phyloP scores from a whole-genome alignment of 371 early-diverging fungal species.

The Saksenaea vasiformis region DNA sequence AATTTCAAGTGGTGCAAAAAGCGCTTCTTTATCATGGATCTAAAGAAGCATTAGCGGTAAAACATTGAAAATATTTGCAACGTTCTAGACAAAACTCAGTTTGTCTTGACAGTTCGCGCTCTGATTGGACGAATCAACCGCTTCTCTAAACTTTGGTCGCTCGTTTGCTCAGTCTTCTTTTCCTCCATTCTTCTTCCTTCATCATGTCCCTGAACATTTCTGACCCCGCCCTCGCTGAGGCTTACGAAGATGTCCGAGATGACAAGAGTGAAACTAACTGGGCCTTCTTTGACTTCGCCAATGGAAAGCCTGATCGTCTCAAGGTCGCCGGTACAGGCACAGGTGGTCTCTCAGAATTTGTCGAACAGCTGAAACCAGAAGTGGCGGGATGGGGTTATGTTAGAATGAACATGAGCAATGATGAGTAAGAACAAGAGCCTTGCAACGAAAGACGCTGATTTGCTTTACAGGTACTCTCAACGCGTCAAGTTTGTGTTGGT shows the following conservation, averaged over 20 bases:
- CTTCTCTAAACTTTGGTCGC: neutral
- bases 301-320: constrained; percentile 50
- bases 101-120: neutral
- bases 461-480: constrained; percentile 41
- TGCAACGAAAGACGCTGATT: neutral
- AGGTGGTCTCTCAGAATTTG: constrained; percentile 75
- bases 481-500: constrained; percentile 74
- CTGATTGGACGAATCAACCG: neutral
- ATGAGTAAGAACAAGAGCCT: constrained; percentile 62
- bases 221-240: constrained; percentile 57
- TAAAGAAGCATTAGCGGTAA: too few species aligned
- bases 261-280: constrained; percentile 75
- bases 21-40: too few species aligned
- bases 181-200: constrained; percentile 3
- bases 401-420: constrained; percentile 79
- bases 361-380: constrained; percentile 60
- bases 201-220: constrained; percentile 49
- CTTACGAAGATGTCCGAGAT: constrained; percentile 74
- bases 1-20: too few species aligned
- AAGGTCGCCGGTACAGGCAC: constrained; percentile 55
- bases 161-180: neutral
- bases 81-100: too few species aligned
- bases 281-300: constrained; percentile 50
- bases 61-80: too few species aligned
- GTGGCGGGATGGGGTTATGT: constrained; percentile 83